phyloP scores from a whole-genome alignment of 1,284 basidiomycete genomes.

The Sphagnurus paluster region DNA sequence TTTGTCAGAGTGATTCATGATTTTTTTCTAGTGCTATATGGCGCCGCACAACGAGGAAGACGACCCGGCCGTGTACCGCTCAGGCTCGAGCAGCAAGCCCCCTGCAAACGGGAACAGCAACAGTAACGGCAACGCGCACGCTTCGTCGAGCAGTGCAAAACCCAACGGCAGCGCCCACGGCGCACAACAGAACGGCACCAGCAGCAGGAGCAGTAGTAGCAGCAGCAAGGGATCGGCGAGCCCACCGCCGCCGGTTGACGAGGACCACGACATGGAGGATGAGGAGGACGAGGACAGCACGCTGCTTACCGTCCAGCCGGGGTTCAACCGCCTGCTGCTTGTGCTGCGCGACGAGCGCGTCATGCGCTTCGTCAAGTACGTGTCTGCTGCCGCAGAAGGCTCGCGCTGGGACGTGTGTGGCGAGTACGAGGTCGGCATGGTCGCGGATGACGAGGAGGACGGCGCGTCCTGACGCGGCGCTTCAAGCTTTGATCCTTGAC shows the following conservation, averaged over 20 bases:
- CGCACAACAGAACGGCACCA: slow-evolving; percentile 3
- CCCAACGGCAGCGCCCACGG: neutral
- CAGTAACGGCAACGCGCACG: slow-evolving; percentile 21
- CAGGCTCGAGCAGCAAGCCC: slow-evolving; percentile 53
- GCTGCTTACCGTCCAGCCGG: slow-evolving; percentile 85
- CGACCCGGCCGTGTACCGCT: slow-evolving; percentile 92
- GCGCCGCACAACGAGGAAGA: slow-evolving; percentile 91
- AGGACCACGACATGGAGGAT: slow-evolving; percentile 35
- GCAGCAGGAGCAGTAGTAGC: too few species aligned
- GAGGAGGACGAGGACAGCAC: slow-evolving; percentile 74
- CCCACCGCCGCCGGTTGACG: slow-evolving; percentile 22
- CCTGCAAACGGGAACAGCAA: slow-evolving; percentile 17
- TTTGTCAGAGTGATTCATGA: slow-evolving; percentile 8
- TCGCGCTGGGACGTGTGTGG: slow-evolving; percentile 90
- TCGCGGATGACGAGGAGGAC: slow-evolving; percentile 49
- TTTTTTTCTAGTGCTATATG: slow-evolving; percentile 77
- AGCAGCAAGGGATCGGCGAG: slow-evolving; percentile 25
- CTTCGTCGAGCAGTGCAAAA: slow-evolving; percentile 3
- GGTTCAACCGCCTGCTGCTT: slow-evolving; percentile 88
- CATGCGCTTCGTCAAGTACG: slow-evolving; percentile 92
- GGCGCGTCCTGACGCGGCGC: too few species aligned
- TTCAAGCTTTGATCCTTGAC: too few species aligned
- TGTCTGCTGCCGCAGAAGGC: slow-evolving; percentile 83
- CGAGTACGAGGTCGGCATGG: slow-evolving; percentile 84
- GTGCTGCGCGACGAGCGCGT: slow-evolving; percentile 93